A percentile compares a stretch with the other conserved stretches of the same genome.
These are phyloP conservation scores for Butyriboletus loyo DNA, from an alignment of 768 basidiomycete species.

Conservation along the genomic window DNA sequence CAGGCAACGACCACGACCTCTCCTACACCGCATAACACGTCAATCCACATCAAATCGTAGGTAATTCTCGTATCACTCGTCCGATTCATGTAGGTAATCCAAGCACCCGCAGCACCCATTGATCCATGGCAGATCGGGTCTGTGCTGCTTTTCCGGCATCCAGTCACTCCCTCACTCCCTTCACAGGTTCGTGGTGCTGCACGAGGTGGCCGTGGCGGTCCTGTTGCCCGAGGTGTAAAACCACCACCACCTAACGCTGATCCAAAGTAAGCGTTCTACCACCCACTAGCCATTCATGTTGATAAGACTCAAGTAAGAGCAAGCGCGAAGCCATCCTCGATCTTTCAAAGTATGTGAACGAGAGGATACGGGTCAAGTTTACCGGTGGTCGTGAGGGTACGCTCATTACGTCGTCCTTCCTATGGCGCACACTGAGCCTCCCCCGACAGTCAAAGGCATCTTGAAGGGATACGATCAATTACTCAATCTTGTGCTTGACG, in stretches of 20 bases:
- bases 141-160: slow-evolving; percentile 1
- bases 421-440: neutral
- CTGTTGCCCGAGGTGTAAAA: slow-evolving; percentile 25
- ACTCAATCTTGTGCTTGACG: slow-evolving; percentile 94
- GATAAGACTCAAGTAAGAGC: slow-evolving; percentile 33
- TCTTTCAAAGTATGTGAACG: slow-evolving; percentile 90
- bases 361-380: slow-evolving; percentile 92
- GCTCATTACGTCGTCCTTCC: neutral
- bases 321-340: slow-evolving; percentile 95
- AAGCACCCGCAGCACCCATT: slow-evolving; percentile 1
- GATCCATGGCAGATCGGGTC: slow-evolving; percentile 33
- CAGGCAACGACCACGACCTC: slow-evolving; percentile 6
- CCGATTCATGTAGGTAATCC: slow-evolving; percentile 14
- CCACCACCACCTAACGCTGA: slow-evolving; percentile 18
- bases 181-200: slow-evolving; percentile 58
- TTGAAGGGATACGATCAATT: slow-evolving; percentile 97
- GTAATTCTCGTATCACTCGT: slow-evolving; percentile 8
- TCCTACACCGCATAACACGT: slow-evolving; percentile 15
- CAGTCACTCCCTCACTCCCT: slow-evolving; percentile 23
- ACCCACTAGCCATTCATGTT: slow-evolving; percentile 18
- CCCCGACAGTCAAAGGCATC: slow-evolving; percentile 71
- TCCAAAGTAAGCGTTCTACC: slow-evolving; percentile 24
- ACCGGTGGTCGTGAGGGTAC: slow-evolving; percentile 95
- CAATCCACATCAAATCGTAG: slow-evolving; percentile 12
- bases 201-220: slow-evolving; percentile 45